Percentiles rank a stretch among this genome's conserved stretches.
These are phyloP conservation scores for Thermoascus crustaceus DNA, from an alignment of 2,329 filamentous ascomycete genomes.

Conservation along the genomic window DNA sequence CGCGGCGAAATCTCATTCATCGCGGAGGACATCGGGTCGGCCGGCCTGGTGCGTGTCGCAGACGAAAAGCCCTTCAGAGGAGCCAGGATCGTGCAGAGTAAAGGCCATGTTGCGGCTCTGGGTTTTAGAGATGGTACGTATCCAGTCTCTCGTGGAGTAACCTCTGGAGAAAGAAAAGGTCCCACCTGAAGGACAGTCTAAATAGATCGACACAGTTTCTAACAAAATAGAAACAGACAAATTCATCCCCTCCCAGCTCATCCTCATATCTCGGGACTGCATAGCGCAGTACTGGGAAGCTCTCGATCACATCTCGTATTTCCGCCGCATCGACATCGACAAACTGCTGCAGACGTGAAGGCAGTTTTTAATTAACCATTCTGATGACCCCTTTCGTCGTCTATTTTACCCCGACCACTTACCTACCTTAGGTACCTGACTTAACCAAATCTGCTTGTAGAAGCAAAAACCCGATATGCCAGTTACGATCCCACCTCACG, in stretches of 20 bases:
- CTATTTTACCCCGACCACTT: too few species aligned
- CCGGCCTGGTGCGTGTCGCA: constrained; percentile 56
- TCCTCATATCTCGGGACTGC: constrained; percentile 67
- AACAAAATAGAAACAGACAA: constrained; percentile 48
- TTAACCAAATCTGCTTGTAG: too few species aligned
- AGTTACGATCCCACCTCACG: too few species aligned
- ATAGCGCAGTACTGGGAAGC: constrained; percentile 75
- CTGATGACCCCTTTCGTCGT: too few species aligned
- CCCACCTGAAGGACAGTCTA: too few species aligned
- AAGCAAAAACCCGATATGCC: too few species aligned
- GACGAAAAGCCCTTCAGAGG: constrained; percentile 64
- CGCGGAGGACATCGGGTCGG: constrained; percentile 63
- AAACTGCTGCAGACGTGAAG: constrained; percentile 24
- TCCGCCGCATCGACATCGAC: constrained; percentile 36
- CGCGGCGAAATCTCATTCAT: constrained; percentile 77
- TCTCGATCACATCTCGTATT: constrained; percentile 40
- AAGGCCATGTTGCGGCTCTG: constrained; percentile 67
- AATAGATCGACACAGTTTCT: constrained; percentile 1
- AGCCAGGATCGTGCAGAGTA: constrained; percentile 62
- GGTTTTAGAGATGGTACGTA: constrained; percentile 65
- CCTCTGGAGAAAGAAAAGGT: too few species aligned
- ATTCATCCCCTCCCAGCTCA: constrained; percentile 66
- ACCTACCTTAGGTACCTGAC: too few species aligned
- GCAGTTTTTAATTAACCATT: neutral
- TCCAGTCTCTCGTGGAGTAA: neutral